These are phyloP conservation scores for Hypoxylon sp. DNA, from an alignment of 2,329 filamentous ascomycete genomes.

Conservation along the genomic window DNA sequence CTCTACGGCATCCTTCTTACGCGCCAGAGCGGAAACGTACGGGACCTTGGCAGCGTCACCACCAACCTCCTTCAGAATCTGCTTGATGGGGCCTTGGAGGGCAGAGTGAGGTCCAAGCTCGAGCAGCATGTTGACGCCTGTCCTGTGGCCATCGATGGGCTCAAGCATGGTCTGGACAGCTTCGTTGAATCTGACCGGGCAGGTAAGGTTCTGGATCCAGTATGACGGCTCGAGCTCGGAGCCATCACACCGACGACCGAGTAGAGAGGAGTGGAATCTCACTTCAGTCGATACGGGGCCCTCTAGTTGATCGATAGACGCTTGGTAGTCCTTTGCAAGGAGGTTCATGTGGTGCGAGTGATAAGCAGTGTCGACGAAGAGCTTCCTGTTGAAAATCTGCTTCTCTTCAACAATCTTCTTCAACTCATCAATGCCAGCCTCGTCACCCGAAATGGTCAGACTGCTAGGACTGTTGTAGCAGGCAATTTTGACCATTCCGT, in stretches of 20 bases:
- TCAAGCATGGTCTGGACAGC: conserved; percentile 51
- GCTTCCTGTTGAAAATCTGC: conserved; percentile 56
- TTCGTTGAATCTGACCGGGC: conserved; percentile 50
- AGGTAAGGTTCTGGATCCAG: conserved; percentile 55
- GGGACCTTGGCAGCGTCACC: conserved; percentile 52
- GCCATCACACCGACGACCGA: conserved; percentile 51
- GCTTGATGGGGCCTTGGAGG: conserved; percentile 58
- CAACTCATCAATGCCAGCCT: conserved; percentile 53
- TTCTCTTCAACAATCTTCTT: conserved; percentile 51
- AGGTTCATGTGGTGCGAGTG: conserved; percentile 63
- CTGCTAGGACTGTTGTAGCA: conserved; percentile 63
- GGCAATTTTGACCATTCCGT: conserved; percentile 49
- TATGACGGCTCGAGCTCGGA: conserved; percentile 51
- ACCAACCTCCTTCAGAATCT: conserved; percentile 56
- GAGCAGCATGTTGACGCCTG: conserved; percentile 54
- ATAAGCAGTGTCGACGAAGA: conserved; percentile 60
- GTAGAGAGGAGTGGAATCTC: conserved; percentile 57
- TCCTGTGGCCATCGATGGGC: conserved; percentile 48
- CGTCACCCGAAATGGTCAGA: conserved; percentile 60
- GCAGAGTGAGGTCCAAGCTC: conserved; percentile 60
- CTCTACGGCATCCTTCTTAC: conserved; percentile 59
- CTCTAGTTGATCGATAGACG: conserved; percentile 45
- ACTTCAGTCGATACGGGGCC: conserved; percentile 47
- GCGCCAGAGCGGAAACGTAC: conserved; percentile 57
- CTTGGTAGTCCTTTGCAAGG: conserved; percentile 56